phyloP scores from a whole-genome alignment of 73 alveolate species.

The Tetrahymena borealis region DNA sequence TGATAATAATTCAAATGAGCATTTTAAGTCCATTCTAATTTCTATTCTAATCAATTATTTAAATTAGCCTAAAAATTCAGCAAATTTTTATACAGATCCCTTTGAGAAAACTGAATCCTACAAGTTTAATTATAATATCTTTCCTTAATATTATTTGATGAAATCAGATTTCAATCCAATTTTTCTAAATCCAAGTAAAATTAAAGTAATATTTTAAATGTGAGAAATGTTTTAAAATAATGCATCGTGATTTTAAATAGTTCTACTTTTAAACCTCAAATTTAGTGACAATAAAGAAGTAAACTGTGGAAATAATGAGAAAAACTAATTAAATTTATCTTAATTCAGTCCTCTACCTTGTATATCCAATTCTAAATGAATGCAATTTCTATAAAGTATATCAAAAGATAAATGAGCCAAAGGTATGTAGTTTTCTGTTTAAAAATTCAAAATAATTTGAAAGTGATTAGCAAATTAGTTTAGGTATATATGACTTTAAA shows the following conservation, averaged over 20 bases:
- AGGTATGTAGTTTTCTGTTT: background rate
- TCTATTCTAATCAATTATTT: background rate
- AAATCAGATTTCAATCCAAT: background rate
- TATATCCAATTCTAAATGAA: background rate
- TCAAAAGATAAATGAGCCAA: background rate
- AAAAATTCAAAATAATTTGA: background rate
- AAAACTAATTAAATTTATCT: background rate
- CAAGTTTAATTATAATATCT: background rate
- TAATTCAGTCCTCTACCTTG: background rate
- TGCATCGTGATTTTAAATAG: background rate
- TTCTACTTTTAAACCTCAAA: background rate
- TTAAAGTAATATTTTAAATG: background rate
- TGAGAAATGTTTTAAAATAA: background rate
- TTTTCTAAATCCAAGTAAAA: background rate
- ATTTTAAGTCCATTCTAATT: background rate
- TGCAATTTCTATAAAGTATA: background rate
- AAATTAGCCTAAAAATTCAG: background rate
- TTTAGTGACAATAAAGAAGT: background rate
- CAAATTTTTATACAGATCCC: background rate
- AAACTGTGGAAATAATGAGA: background rate
- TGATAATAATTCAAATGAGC: background rate
- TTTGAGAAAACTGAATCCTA: background rate
- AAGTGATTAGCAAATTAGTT: background rate
- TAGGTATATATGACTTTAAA: background rate
- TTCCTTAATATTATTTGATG: background rate